Evolutionary conservation across 106 monocot species (phyloP), one percentile per base, ranked within the genome.

Genomic region (Ottelia alismoides): DNA sequence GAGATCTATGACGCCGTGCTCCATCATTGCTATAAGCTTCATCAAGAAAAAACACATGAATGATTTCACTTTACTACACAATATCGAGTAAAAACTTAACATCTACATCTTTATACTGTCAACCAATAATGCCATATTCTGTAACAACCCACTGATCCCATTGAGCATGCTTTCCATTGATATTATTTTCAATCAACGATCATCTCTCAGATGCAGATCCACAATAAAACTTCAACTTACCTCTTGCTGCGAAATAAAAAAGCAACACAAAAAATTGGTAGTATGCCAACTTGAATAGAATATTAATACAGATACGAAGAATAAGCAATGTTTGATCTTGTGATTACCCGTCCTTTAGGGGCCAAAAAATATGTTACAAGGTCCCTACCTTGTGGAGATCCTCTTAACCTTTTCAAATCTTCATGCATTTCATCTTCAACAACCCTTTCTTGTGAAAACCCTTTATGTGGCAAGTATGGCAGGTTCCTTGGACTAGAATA

Each of bases 201-300:
- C 25, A 71, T 25, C 73, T 67, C 46, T 65, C 81, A 67, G 77
- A 76, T 51, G 60, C 54, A 78, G 67, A 78, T 71, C 72, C 81
- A 72, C 46, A 64, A 77, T 35, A 77, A 79, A 81, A 60, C 82
- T 77, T 79, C 78, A 79, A 98, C 98, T 98, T 98, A 98, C 98
- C 98, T 98, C 74, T 82, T 79, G 89, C 89, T 85, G 85, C 78
- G 90, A 82, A 77, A 82, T 31, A 62, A 57, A 43, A 26, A 57
- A 60, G 29, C 48, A 45, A 51, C 35, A 57, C 3, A 16, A 14
- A n/a, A n/a, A n/a, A n/a, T n/a, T n/a, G n/a, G n/a, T n/a, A n/a
- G n/a, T n/a, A n/a, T n/a, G n/a, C n/a, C n/a, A n/a, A n/a, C n/a
- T n/a, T 20, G 24, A 65, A 12, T 61, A 57, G 43, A 32, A 52